Evolutionary conservation across 345 rosid genomes (phyloP).

Genomic region (Brassica cretica): DNA sequence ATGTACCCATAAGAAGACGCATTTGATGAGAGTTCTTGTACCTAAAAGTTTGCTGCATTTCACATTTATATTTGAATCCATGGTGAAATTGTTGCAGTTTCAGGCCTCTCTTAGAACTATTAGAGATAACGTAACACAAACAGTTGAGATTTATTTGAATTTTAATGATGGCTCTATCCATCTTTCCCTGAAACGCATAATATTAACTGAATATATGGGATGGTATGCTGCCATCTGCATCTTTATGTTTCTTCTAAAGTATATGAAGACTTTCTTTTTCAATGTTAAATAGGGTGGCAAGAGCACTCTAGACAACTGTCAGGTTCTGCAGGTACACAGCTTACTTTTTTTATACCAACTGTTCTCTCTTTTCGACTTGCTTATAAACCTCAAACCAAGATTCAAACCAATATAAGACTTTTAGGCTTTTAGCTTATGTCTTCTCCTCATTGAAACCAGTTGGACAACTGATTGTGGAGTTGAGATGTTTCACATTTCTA

Average conservation of each 20-base stretch:
- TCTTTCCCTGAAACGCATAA: not conserved
- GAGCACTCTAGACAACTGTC: conserved; percentile 92
- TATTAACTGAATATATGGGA: not conserved
- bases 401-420: not conserved
- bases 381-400: not conserved
- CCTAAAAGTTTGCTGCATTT: not conserved
- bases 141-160: not conserved
- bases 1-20: not conserved
- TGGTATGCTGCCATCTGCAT: not conserved
- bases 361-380: not conserved
- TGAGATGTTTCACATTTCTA: not conserved
- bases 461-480: not conserved
- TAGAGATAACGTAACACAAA: not conserved
- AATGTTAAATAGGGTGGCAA: conserved; percentile 70
- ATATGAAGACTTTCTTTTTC: conserved; percentile 2
- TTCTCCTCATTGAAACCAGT: not conserved
- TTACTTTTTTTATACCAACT: not conserved
- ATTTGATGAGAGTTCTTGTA: not conserved
- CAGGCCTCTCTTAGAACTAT: not conserved
- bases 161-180: not conserved
- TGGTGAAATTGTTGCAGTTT: not conserved
- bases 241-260: not conserved
- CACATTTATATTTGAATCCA: not conserved
- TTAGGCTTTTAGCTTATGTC: not conserved
- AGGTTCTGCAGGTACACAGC: conserved; percentile 79